Conservation (phyloP, 2,329 filamentous ascomycete genomes). For the Colletotrichum salicis region DNA sequence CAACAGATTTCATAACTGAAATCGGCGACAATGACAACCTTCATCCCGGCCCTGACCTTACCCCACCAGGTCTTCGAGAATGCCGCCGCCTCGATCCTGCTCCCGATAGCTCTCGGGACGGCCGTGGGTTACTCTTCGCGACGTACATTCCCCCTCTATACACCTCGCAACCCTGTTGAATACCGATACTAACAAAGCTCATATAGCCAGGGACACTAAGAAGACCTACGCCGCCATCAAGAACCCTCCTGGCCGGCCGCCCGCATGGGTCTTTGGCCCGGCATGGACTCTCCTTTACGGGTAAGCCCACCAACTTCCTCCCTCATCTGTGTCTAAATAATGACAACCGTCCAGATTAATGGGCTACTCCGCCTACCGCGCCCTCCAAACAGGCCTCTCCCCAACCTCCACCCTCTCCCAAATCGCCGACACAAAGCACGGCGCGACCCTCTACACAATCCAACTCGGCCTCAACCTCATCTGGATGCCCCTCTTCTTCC, state of each 20-base stretch:
- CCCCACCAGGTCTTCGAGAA: slow-evolving; percentile 77
- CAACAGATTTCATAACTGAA: neutral
- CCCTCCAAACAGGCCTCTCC: slow-evolving; percentile 70
- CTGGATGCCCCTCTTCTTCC: slow-evolving; percentile 96
- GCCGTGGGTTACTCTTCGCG: slow-evolving; percentile 76
- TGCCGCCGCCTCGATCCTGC: slow-evolving; percentile 77
- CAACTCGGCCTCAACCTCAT: slow-evolving; percentile 86
- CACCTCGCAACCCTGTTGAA: neutral
- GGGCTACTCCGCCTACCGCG: slow-evolving; percentile 89
- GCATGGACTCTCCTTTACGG: slow-evolving; percentile 76
- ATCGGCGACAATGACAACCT: slow-evolving; percentile 74
- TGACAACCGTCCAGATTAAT: slow-evolving; percentile 64
- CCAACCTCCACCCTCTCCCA: slow-evolving; percentile 64
- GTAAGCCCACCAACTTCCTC: slow-evolving; percentile 39
- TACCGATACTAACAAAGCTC: neutral
- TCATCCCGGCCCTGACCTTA: slow-evolving; percentile 81
- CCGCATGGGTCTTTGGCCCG: slow-evolving; percentile 71
- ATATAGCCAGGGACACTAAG: slow-evolving; percentile 65
- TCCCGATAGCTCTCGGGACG: slow-evolving; percentile 79
- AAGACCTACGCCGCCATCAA: slow-evolving; percentile 73
- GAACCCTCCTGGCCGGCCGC: slow-evolving; percentile 73
- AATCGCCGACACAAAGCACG: slow-evolving; percentile 70
- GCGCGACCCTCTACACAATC: slow-evolving; percentile 83
- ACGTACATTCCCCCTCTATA: slow-evolving; percentile 63
- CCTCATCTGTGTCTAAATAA: neutral